These are phyloP conservation scores for Dispira simplex DNA, from an alignment of 192 early-diverging fungal genomes.

Conservation along the genomic window DNA sequence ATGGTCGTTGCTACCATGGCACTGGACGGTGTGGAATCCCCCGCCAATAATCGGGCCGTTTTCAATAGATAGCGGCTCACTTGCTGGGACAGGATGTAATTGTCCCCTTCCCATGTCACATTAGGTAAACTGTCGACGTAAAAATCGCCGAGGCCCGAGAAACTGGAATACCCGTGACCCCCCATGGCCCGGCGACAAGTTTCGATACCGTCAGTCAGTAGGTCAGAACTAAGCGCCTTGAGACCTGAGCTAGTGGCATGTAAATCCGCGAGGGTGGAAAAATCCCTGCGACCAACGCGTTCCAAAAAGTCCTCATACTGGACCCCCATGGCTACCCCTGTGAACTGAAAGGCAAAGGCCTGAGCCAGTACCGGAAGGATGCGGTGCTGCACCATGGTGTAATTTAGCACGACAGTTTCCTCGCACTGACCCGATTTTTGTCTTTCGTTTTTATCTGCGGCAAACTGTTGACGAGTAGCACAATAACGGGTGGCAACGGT, in stretches of 20 bases:
- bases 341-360: conserved; percentile 58
- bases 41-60: conserved; percentile 38
- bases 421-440: conserved; percentile 15
- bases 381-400: conserved; percentile 64
- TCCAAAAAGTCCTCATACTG: conserved; percentile 43
- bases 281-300: conserved; percentile 39
- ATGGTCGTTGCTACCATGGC: not conserved
- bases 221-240: conserved; percentile 56
- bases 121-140: conserved; percentile 55
- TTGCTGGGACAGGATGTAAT: conserved; percentile 77
- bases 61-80: conserved; percentile 63
- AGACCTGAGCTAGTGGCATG: conserved; percentile 60
- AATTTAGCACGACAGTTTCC: conserved; percentile 60
- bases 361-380: conserved; percentile 53
- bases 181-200: conserved; percentile 57
- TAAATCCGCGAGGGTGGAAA: conserved; percentile 48
- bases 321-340: conserved; percentile 40
- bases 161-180: conserved; percentile 62
- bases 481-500: conserved; percentile 60
- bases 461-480: conserved; percentile 56
- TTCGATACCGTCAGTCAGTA: conserved; percentile 53
- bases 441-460: conserved; percentile 27
- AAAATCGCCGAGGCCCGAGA: conserved; percentile 52
- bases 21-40: conserved; percentile 18
- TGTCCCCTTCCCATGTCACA: conserved; percentile 74